A percentile compares a stretch with the other conserved stretches of the same genome.
Evolutionary conservation across 192 early-diverging fungal species (phyloP).

Genomic region (Coemansia sp.): DNA sequence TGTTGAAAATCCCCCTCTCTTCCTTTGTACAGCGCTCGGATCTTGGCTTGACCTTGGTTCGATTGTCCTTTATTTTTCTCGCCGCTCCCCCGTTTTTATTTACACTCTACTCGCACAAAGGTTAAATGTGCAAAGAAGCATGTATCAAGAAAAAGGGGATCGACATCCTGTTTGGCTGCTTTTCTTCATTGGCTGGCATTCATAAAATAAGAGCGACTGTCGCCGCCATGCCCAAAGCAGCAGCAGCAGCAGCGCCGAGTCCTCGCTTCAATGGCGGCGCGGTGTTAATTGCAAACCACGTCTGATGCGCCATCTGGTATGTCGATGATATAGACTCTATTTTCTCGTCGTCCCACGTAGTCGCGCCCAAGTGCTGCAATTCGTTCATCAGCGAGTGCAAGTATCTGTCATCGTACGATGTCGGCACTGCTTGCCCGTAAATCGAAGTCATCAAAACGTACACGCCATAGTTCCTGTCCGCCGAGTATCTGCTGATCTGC

Average conservation of each 20-base stretch:
- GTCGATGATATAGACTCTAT: slow-evolving; percentile 10
- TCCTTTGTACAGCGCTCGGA: background rate
- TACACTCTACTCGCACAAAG: too few species aligned
- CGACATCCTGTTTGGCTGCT: background rate
- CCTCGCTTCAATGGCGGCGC: background rate
- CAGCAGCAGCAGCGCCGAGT: background rate
- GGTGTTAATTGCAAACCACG: background rate
- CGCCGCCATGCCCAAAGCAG: background rate
- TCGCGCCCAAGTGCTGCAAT: slow-evolving; percentile 17
- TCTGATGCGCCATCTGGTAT: slow-evolving; percentile 12
- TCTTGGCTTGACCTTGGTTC: background rate
- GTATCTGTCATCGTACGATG: slow-evolving; percentile 15
- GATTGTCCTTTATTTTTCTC: too few species aligned
- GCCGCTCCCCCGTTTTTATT: too few species aligned
- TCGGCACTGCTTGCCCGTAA: slow-evolving; percentile 9
- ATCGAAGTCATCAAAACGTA: slow-evolving; percentile 22
- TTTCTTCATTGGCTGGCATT: too few species aligned
- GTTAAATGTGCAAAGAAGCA: too few species aligned
- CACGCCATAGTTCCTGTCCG: slow-evolving; percentile 18
- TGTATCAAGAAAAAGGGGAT: background rate
- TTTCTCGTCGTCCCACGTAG: slow-evolving; percentile 22
- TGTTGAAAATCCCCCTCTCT: background rate
- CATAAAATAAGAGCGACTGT: background rate
- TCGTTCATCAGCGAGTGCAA: slow-evolving; percentile 20
- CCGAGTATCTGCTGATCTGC: slow-evolving; percentile 4